A percentile compares a stretch with the other conserved stretches of the same genome.
These are phyloP conservation scores for Solanum arcanum DNA, from an alignment of 257 asterid genomes.

Conservation along the genomic window DNA sequence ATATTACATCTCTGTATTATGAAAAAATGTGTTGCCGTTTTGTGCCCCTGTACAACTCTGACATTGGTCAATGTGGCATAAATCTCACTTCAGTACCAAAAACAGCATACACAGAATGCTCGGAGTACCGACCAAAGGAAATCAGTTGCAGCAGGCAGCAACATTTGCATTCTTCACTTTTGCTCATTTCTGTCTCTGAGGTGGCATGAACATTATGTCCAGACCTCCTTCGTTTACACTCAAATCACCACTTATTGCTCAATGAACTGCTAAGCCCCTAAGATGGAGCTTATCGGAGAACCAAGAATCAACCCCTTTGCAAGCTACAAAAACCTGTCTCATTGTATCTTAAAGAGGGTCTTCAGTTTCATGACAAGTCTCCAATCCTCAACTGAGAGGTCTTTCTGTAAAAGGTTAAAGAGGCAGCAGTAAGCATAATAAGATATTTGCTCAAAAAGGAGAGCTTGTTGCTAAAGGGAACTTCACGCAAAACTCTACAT, in stretches of 20 bases:
- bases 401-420: conserved; percentile 37
- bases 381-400: conserved; percentile 63
- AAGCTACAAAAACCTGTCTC: background rate
- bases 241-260: background rate
- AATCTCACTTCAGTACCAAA: background rate
- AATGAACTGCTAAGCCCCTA: background rate
- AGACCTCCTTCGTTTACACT: background rate
- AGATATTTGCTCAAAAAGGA: background rate
- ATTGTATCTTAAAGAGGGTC: conserved; percentile 64
- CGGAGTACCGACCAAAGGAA: background rate
- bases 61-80: background rate
- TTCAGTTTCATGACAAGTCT: conserved; percentile 65
- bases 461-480: background rate
- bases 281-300: background rate
- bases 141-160: background rate
- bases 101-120: background rate
- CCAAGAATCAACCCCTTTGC: background rate
- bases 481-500: background rate
- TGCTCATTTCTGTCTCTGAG: background rate
- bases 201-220: background rate
- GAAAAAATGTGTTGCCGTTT: background rate
- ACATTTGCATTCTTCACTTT: background rate
- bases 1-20: background rate
- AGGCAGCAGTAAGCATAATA: background rate
- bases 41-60: background rate